Conservation (phyloP, 345 rosid genomes). For the Excoecaria cochinchinensis region DNA sequence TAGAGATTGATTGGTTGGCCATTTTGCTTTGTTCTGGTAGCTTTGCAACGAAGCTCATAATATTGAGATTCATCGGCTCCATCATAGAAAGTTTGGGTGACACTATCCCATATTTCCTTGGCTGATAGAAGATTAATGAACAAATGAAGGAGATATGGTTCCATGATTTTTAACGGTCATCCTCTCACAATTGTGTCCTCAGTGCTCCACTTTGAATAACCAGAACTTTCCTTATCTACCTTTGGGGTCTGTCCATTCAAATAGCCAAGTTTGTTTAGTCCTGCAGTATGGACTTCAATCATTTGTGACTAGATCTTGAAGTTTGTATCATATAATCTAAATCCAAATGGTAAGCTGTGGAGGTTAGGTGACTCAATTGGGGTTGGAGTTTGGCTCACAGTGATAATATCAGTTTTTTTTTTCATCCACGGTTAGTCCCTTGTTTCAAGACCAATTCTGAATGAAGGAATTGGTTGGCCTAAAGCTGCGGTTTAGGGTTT, state of each 20-base stretch:
- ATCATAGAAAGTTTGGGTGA: not conserved
- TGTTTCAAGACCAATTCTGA: too few species aligned
- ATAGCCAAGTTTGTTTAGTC: constrained; percentile 4
- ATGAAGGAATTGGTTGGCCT: too few species aligned
- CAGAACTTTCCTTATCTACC: not conserved
- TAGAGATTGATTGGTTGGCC: too few species aligned
- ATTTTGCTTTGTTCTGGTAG: too few species aligned
- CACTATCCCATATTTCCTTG: not conserved
- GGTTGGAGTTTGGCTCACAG: too few species aligned
- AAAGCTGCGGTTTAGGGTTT: too few species aligned
- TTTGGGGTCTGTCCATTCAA: constrained; percentile 1
- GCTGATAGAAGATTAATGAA: not conserved
- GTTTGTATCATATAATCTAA: too few species aligned
- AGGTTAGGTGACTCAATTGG: too few species aligned
- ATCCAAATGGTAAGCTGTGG: too few species aligned
- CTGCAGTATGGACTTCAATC: not conserved
- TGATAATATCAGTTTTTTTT: too few species aligned
- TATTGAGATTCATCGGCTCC: not conserved
- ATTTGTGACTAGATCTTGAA: not conserved
- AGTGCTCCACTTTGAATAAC: not conserved
- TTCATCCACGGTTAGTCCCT: too few species aligned
- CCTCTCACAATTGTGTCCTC: not conserved
- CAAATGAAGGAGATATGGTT: not conserved
- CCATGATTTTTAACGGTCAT: not conserved
- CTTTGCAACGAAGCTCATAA: not conserved